phyloP scores from a whole-genome alignment of 2,329 filamentous ascomycete genomes.

The Fusarium udum region DNA sequence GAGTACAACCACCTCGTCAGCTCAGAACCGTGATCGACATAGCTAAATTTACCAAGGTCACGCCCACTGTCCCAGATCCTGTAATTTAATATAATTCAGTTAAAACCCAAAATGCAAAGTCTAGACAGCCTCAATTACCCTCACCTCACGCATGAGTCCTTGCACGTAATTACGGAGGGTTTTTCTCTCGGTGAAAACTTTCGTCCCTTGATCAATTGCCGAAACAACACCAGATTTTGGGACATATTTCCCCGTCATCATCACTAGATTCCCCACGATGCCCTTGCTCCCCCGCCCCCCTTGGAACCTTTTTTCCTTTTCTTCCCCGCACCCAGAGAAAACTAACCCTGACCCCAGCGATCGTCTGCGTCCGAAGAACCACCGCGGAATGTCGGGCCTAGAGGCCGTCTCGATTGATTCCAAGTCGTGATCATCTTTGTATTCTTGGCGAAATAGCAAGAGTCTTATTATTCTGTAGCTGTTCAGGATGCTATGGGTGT shows the following conservation, averaged over 20 bases:
- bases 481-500: not conserved
- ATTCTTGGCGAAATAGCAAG: conserved; percentile 14
- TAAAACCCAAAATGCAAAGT: not conserved
- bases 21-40: conserved; percentile 25
- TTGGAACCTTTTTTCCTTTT: not conserved
- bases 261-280: conserved; percentile 22
- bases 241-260: not conserved
- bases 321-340: conserved; percentile 29
- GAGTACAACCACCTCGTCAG: not conserved
- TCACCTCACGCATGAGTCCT: not conserved
- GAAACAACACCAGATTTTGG: conserved; percentile 5
- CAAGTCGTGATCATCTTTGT: not conserved
- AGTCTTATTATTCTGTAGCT: not conserved
- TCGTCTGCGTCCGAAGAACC: conserved; percentile 27
- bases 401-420: conserved; percentile 20
- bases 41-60: conserved; percentile 13
- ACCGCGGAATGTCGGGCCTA: conserved; percentile 37
- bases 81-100: not conserved
- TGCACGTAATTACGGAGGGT: not conserved
- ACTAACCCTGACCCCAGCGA: conserved; percentile 20
- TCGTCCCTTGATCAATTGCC: conserved; percentile 1
- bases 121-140: not conserved
- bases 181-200: not conserved
- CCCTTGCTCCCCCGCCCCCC: conserved; percentile 5
- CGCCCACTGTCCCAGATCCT: not conserved